Conservation (phyloP, 495 filamentous ascomycete species). For the Bathelium albidoporum region DNA sequence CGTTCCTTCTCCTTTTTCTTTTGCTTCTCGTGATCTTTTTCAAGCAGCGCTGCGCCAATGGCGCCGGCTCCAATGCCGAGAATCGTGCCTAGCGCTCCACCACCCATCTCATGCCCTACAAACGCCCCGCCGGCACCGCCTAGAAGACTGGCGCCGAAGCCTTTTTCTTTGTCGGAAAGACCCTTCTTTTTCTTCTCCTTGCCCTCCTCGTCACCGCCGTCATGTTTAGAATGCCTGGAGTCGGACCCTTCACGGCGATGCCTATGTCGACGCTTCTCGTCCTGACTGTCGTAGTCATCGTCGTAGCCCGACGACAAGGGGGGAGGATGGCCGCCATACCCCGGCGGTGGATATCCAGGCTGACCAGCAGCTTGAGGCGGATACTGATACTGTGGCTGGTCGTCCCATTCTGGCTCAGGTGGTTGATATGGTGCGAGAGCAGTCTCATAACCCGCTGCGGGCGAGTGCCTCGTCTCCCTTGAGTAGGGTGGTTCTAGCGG, state of each 20-base stretch:
- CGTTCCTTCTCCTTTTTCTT: neutral
- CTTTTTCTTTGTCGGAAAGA: neutral
- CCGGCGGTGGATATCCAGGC: neutral
- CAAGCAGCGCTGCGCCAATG: neutral
- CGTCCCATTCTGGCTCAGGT: constrained; percentile 3
- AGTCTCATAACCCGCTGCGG: neutral
- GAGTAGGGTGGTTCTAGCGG: neutral
- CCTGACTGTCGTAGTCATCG: neutral
- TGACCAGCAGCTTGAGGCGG: neutral
- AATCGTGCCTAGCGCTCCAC: neutral
- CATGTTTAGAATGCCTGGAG: neutral
- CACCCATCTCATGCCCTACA: neutral
- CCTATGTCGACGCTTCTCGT: neutral
- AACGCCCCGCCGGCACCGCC: neutral
- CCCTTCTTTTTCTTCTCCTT: constrained; percentile 5
- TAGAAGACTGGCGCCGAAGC: neutral
- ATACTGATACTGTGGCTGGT: constrained; percentile 1
- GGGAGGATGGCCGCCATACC: neutral
- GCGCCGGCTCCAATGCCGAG: neutral
- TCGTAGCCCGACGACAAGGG: neutral
- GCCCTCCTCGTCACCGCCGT: neutral
- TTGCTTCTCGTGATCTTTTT: constrained; percentile 1
- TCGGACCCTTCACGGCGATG: neutral
- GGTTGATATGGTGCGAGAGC: neutral
- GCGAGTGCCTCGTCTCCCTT: neutral